A percentile compares a stretch with the other conserved stretches of the same genome.
These are phyloP conservation scores for Porogramme epimiltina DNA, from an alignment of 1,284 basidiomycete species.

Conservation along the genomic window DNA sequence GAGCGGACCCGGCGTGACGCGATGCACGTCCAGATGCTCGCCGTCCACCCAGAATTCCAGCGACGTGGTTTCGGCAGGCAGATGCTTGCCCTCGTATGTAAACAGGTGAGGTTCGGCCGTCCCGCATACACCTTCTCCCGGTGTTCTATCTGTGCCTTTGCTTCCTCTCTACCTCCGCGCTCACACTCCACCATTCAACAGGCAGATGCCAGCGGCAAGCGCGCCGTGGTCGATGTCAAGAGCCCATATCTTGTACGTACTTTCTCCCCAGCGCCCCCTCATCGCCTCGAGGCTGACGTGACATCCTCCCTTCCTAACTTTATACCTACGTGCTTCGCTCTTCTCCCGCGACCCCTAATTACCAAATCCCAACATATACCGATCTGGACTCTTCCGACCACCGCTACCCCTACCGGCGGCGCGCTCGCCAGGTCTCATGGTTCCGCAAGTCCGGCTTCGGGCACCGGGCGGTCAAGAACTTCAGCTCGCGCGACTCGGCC, in stretches of 20 bases:
- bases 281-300: background rate
- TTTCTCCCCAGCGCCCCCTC: background rate
- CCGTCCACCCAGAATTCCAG: constrained; percentile 21
- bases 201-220: constrained; percentile 20
- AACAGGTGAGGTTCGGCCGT: constrained; percentile 18
- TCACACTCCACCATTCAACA: constrained; percentile 3
- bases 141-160: no score
- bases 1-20: constrained; percentile 20
- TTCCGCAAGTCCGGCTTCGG: constrained; percentile 26
- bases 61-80: constrained; percentile 23
- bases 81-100: constrained; percentile 19
- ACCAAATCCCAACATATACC: no score
- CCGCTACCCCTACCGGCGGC: background rate
- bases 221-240: constrained; percentile 24
- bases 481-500: constrained; percentile 21
- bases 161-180: background rate
- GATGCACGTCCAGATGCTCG: constrained; percentile 29
- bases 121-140: background rate
- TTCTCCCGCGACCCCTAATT: no score
- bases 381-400: no score
- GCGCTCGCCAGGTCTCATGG: constrained; percentile 24
- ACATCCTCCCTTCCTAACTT: background rate
- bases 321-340: no score
- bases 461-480: constrained; percentile 31
- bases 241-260: constrained; percentile 26